Evolutionary conservation across 2,329 filamentous ascomycete species (phyloP), one percentile per base, ranked within the genome.

Genomic region (Ascocoryne sarcoides): DNA sequence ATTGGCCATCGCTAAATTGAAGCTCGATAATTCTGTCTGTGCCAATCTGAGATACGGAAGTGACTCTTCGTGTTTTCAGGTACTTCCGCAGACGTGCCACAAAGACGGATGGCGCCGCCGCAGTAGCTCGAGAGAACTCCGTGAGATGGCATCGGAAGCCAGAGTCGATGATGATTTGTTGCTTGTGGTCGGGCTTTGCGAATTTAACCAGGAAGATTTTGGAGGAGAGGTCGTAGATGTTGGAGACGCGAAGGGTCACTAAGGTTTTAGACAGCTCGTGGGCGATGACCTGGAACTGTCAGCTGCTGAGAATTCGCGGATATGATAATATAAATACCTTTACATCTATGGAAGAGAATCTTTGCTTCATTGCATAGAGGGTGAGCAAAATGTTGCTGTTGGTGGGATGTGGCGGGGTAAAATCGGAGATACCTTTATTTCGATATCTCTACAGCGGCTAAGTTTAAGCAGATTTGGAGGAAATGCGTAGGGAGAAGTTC

Each of bases 161-260:
- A 1, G 86, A 92, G 61, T 98, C 92, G 54, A 98, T 79, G 37
- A 98, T 71, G 19, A 98, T 72, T 61, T 96, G 90, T 60, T 92
- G 82, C 63, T 89, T 88, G 51, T 82, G 75, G 57, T 90, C 82
- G 32, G 90, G 87, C 61, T 92, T 94, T 40, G 88, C 80, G 59
- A 98, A 92, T 60, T 95, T 96, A 63, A 98, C 75, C 18, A 96
- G 79, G 58, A 96, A 86, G 58, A 96, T 95, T 59, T 90, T 88
- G 50, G 88, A 88, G 47, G 87, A 94, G 44, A 98, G 77, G 62
- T 98, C 92, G 67, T 98, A 96, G 61, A 95, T 82, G 60, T 98
- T 98, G 47, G 85, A 79, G 37, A 96, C 75, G 48, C 92, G 84
- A 47, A 96, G 72, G 44, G 78, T 77, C 43, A 82, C 76, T 39